Percentiles rank a stretch among this genome's conserved stretches.
phyloP scores from a whole-genome alignment of 2,329 filamentous ascomycete genomes.

The Pseudogymnoascus sp. region DNA sequence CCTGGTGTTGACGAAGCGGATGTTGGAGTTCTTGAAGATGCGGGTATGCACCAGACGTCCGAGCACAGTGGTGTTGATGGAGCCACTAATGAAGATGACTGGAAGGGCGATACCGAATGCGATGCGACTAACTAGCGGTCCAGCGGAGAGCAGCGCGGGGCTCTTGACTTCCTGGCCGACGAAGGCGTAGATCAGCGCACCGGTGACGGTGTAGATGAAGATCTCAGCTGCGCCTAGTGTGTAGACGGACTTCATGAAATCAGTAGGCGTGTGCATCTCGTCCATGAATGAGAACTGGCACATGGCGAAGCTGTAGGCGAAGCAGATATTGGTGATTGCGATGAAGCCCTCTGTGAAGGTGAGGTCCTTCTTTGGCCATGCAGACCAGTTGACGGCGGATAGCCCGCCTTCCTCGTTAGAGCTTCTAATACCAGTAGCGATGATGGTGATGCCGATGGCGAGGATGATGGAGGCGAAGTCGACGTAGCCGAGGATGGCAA shows the following conservation, averaged over 20 bases:
- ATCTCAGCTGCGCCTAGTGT: slow-evolving; percentile 48
- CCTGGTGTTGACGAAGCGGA: slow-evolving; percentile 23
- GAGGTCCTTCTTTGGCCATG: slow-evolving; percentile 28
- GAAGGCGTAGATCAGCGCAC: slow-evolving; percentile 55
- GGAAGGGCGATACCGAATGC: slow-evolving; percentile 56
- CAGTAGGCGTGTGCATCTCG: slow-evolving; percentile 33
- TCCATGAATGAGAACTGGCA: slow-evolving; percentile 29
- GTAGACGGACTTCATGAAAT: slow-evolving; percentile 35
- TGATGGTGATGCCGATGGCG: slow-evolving; percentile 52
- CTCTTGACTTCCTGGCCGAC: slow-evolving; percentile 49
- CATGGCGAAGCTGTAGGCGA: slow-evolving; percentile 44
- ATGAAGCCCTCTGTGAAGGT: slow-evolving; percentile 43
- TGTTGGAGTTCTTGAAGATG: slow-evolving; percentile 23
- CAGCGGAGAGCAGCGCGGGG: slow-evolving; percentile 53
- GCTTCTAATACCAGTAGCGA: slow-evolving; percentile 42
- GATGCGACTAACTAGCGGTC: slow-evolving; percentile 46
- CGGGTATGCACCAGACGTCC: slow-evolving; percentile 26
- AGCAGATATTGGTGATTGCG: slow-evolving; percentile 52
- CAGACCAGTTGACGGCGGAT: slow-evolving; percentile 20
- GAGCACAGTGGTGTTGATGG: slow-evolving; percentile 53
- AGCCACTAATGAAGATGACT: slow-evolving; percentile 57
- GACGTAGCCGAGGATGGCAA: slow-evolving; percentile 48
- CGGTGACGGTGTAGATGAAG: slow-evolving; percentile 51
- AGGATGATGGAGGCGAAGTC: slow-evolving; percentile 51
- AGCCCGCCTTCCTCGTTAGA: slow-evolving; percentile 13